Evolutionary conservation across 169 alveolate genomes (phyloP).

Genomic region (Babesia bovis): DNA sequence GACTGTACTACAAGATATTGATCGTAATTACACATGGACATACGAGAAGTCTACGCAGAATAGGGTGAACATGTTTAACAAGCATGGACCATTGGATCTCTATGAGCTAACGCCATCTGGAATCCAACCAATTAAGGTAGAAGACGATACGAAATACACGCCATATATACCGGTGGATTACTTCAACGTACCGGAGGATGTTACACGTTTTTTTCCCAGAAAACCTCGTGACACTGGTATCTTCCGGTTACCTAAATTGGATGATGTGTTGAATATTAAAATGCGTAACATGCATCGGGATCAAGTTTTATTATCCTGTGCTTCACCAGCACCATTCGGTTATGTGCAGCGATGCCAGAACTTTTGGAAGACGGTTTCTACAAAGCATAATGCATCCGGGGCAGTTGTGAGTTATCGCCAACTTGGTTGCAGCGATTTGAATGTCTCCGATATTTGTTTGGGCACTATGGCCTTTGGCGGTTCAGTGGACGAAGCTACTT

Average conservation of each 20-base stretch:
- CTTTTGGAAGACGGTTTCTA: constrained; percentile 56
- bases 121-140: constrained; percentile 16
- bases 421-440: constrained; percentile 72
- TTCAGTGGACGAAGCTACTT: constrained; percentile 67
- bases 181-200: constrained; percentile 57
- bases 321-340: constrained; percentile 34
- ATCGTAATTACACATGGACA: constrained; percentile 75
- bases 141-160: constrained; percentile 6
- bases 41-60: constrained; percentile 47
- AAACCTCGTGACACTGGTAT: constrained; percentile 75
- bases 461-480: constrained; percentile 89
- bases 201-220: constrained; percentile 49
- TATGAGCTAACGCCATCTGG: constrained; percentile 36
- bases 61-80: constrained; percentile 37
- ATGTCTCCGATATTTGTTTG: constrained; percentile 80
- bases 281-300: constrained; percentile 53
- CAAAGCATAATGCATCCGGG: constrained; percentile 51
- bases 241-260: constrained; percentile 78
- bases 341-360: constrained; percentile 59
- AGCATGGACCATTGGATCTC: constrained; percentile 49
- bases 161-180: constrained; percentile 68
- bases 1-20: constrained; percentile 73
- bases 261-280: constrained; percentile 74
- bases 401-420: constrained; percentile 66
- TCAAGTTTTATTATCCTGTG: constrained; percentile 10